phyloP scores from a whole-genome alignment of 352 stramenopile species.

The Phytophthora quininea region DNA sequence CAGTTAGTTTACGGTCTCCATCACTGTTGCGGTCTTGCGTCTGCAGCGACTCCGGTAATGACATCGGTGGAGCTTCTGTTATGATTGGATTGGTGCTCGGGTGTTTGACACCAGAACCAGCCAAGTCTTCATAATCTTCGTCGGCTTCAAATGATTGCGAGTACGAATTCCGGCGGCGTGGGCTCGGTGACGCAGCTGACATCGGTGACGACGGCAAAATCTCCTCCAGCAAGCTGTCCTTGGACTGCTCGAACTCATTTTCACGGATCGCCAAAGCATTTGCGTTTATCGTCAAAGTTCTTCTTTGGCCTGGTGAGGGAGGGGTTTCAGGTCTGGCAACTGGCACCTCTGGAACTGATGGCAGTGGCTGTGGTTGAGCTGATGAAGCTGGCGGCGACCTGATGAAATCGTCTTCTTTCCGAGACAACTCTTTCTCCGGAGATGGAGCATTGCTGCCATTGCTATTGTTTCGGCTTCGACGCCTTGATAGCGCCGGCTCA shows the following conservation, averaged over 20 bases:
- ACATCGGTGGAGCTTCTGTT: background rate
- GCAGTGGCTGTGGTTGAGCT: slow-evolving; percentile 8
- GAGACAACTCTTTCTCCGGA: slow-evolving; percentile 26
- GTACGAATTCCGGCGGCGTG: slow-evolving; percentile 48
- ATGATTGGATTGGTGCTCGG: background rate
- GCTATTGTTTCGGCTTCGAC: slow-evolving; percentile 10
- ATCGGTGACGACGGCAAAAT: slow-evolving; percentile 44
- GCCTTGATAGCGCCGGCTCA: slow-evolving; percentile 6
- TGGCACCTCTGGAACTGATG: slow-evolving; percentile 10
- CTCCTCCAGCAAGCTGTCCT: slow-evolving; percentile 71
- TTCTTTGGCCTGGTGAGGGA: slow-evolving; percentile 36
- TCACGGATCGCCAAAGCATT: slow-evolving; percentile 49
- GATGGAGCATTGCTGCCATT: slow-evolving; percentile 17
- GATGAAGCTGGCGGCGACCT: slow-evolving; percentile 14
- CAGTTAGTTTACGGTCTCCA: background rate
- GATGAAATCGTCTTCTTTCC: slow-evolving; percentile 17
- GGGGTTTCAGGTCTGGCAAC: slow-evolving; percentile 3
- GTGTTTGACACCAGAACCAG: too few relatives aligned
- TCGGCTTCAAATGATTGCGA: slow-evolving; percentile 58
- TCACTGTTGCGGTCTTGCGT: background rate
- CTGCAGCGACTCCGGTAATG: slow-evolving; percentile 2
- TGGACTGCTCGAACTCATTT: slow-evolving; percentile 71
- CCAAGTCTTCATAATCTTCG: slow-evolving; percentile 8
- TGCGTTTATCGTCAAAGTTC: slow-evolving; percentile 51
- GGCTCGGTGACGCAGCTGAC: slow-evolving; percentile 23